Evolutionary conservation across 192 early-diverging fungal species (phyloP), one percentile per base, ranked within the genome.

Genomic region (Oehlia diaphana): DNA sequence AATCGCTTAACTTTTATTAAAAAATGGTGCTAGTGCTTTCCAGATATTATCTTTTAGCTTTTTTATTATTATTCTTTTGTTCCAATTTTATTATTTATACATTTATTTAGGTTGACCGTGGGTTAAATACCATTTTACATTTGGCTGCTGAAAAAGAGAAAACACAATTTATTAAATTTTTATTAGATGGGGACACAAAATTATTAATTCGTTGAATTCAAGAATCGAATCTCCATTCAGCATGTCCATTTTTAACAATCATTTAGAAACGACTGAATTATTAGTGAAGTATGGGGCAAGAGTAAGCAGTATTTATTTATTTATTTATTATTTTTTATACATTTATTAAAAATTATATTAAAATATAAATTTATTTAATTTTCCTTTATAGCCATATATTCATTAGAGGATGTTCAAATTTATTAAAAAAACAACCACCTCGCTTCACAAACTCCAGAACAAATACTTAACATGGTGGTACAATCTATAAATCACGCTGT

Each of bases 1-100:
- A 35, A 74, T 74, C 37, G 73, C 73, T 12, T 31, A 58, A 23
- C 3, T 74, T 33, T 74, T 74, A n/a, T 62, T 74, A 62, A 23
- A 74, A 35, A 63, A 62, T 37, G 73, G 73, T 31, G 73, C 73
- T 14, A 26, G 13, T 21, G 13, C 53, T 33, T 63, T 33, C 4
- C 73, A 74, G 50, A 58, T 74, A 62, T 61, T 21, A 26, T 21
- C 0, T 31, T 9, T 26, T 31, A 2, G 28, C 1, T 26, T 8
- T 49, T 72, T 21, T 72, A 23, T 26, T 31, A 44, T 31, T 31
- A 31, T 31, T 26, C 0, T 50, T 19, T 6, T 44, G 5, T 16
- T 74, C 7, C 28, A 10, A 14, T 42, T 16, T 74, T 9, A 44
- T 26, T n/a, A 61, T 74, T 74, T 61, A 26, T 26, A 0, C 26